Conservation (phyloP, 2,329 filamentous ascomycete species). For the Ophiosphaerella narmari region DNA sequence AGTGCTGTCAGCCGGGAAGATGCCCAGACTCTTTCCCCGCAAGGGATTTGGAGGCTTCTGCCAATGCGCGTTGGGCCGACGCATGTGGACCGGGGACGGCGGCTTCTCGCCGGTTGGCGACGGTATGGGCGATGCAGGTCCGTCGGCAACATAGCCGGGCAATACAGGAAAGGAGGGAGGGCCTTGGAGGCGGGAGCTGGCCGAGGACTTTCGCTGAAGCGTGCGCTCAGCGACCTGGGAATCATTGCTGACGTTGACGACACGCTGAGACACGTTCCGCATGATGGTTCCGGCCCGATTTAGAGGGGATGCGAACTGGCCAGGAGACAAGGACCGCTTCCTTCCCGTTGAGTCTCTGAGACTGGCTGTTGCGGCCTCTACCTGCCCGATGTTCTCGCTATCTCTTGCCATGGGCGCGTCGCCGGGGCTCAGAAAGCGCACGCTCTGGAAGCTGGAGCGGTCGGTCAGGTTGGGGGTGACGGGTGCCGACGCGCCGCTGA, state of each 20-base stretch:
- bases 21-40: constrained; percentile 80
- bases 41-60: constrained; percentile 69
- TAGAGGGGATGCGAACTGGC: constrained; percentile 52
- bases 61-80: constrained; percentile 48
- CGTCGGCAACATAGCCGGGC: constrained; percentile 56
- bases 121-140: constrained; percentile 35
- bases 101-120: constrained; percentile 45
- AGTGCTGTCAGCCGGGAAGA: constrained; percentile 79
- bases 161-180: constrained; percentile 57
- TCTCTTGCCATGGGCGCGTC: constrained; percentile 53
- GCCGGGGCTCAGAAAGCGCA: constrained; percentile 56
- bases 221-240: constrained; percentile 79
- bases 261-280: constrained; percentile 87
- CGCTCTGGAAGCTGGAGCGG: constrained; percentile 59
- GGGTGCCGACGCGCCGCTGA: constrained; percentile 54
- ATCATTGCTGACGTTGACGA: constrained; percentile 96
- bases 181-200: constrained; percentile 59
- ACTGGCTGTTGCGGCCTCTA: constrained; percentile 57
- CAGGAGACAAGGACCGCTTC: constrained; percentile 55
- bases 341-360: constrained; percentile 46
- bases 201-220: constrained; percentile 64
- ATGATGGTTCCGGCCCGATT: constrained; percentile 57
- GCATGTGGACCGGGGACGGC: constrained; percentile 35
- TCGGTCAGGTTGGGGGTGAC: constrained; percentile 47
- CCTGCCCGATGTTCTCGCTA: constrained; percentile 63